Base-by-base conservation (phyloP, 2,329 filamentous ascomycete genomes). In the Acephala macrosclerotiorum region DNA sequence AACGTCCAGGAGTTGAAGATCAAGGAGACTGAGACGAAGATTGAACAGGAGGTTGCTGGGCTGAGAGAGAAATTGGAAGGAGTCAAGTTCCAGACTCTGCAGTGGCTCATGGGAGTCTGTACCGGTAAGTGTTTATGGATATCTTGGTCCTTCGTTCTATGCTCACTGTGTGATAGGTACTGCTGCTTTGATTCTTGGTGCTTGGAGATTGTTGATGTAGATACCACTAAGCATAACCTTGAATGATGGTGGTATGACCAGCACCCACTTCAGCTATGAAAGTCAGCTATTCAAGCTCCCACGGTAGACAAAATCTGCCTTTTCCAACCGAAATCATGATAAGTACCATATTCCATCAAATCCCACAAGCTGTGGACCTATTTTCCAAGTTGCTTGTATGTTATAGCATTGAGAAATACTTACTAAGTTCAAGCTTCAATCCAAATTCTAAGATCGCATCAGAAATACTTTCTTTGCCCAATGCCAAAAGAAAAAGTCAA, bases 1-100 rank as follows among this genome's bases (percentile, higher is more conserved):
- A 96, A 97, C 71, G 91, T 92, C 65, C 96, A 98, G 81, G 96
- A 99, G 80, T 88, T 99, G 80, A 96, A 97, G 83, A 93, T 99
- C 75, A 97, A 97, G 83, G 96, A 99, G 85, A 98, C 96, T 14
- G 96, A 99, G 82, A 97, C 94, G 65, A 90, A 96, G 80, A 98
- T 99, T 75, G 96, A 99, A 83, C 95, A 98, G 81, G 96, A 98
- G 83, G 94, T 96, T 61, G 95, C 95, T 47, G 91, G 91, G 36
- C 79, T 99, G 76, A 85, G 93, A 71, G 96, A 98, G 83, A 91
- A 96, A 81, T 85, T 99, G 57, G 96, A 99, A 82, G 92, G 93
- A 72, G 96, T 99, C 79, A 99, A 99, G 84, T 98, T 98, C 80
- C 93, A 94, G 77, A 98, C 96, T 40, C 80, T 99, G 78, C 96